These are phyloP conservation scores for Arachis monticola DNA, from an alignment of 331 rosid species.

Conservation along the genomic window DNA sequence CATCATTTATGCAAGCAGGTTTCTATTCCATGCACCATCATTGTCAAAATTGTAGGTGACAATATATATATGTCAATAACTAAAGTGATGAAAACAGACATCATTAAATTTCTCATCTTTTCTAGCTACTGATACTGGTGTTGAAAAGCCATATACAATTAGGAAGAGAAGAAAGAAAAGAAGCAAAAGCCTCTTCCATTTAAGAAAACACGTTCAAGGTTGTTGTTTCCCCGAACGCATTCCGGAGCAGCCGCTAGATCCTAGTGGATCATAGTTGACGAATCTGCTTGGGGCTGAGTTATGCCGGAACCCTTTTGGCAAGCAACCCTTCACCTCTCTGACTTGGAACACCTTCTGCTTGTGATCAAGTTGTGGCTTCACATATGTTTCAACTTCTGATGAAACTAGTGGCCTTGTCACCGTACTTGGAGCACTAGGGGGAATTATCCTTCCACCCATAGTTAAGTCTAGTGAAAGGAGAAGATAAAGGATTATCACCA, in stretches of 20 bases:
- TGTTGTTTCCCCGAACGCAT: slow-evolving; percentile 42
- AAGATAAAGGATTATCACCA: slow-evolving; percentile 23
- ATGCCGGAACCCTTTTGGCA: slow-evolving; percentile 80
- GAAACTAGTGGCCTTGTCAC: slow-evolving; percentile 68
- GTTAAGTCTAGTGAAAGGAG: slow-evolving; percentile 42
- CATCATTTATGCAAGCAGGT: slow-evolving; percentile 33
- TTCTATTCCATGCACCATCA: slow-evolving; percentile 16
- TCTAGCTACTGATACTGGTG: slow-evolving; percentile 14
- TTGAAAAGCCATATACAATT: slow-evolving; percentile 44
- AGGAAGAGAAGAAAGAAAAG: background rate
- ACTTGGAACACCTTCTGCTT: slow-evolving; percentile 51
- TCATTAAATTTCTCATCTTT: slow-evolving; percentile 17
- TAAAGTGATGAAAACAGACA: slow-evolving; percentile 8
- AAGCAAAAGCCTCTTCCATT: background rate
- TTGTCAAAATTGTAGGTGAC: slow-evolving; percentile 42
- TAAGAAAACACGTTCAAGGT: slow-evolving; percentile 43
- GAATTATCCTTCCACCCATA: slow-evolving; percentile 67
- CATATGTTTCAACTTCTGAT: slow-evolving; percentile 53
- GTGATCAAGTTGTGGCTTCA: slow-evolving; percentile 56
- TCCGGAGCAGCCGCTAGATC: slow-evolving; percentile 56
- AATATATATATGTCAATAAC: slow-evolving; percentile 19
- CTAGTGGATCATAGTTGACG: slow-evolving; percentile 64
- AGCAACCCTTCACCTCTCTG: slow-evolving; percentile 67
- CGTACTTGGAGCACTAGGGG: slow-evolving; percentile 93
- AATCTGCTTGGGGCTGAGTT: slow-evolving; percentile 91